phyloP scores from a whole-genome alignment of 345 rosid genomes.

The Litchi chinensis region DNA sequence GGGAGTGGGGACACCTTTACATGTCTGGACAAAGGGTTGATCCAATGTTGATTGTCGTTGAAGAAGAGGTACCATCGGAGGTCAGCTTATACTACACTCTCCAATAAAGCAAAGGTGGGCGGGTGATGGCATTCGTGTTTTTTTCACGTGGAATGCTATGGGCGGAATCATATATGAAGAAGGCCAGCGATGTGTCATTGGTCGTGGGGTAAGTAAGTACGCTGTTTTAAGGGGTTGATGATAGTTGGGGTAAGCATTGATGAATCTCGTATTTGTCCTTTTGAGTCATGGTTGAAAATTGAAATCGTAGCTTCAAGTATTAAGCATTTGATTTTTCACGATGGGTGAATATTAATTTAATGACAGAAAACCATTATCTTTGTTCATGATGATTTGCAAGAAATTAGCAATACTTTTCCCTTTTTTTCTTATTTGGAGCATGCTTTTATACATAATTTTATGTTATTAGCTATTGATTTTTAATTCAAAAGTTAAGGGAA shows the following conservation, averaged over 20 bases:
- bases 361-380: neutral
- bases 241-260: constrained; percentile 1
- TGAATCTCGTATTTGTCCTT: neutral
- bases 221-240: neutral
- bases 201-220: constrained; percentile 16
- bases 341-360: constrained; percentile 4
- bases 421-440: too few relatives aligned
- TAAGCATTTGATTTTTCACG: neutral
- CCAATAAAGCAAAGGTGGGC: constrained; percentile 8
- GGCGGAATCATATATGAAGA: neutral
- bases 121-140: neutral
- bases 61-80: constrained; percentile 23
- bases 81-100: constrained; percentile 20
- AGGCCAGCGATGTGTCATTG: neutral
- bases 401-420: neutral
- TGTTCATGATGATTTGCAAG: neutral
- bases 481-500: too few relatives aligned
- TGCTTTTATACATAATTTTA: too few relatives aligned
- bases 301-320: constrained; percentile 1
- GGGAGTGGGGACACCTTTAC: constrained; percentile 12
- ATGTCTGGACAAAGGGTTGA: constrained; percentile 23
- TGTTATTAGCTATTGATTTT: too few relatives aligned
- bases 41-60: constrained; percentile 26
- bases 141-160: constrained; percentile 2
- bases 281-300: neutral